Evolutionary conservation across 495 filamentous ascomycete genomes (phyloP), one percentile per base, ranked within the genome.

Genomic region (Oleoguttula mirabilis): DNA sequence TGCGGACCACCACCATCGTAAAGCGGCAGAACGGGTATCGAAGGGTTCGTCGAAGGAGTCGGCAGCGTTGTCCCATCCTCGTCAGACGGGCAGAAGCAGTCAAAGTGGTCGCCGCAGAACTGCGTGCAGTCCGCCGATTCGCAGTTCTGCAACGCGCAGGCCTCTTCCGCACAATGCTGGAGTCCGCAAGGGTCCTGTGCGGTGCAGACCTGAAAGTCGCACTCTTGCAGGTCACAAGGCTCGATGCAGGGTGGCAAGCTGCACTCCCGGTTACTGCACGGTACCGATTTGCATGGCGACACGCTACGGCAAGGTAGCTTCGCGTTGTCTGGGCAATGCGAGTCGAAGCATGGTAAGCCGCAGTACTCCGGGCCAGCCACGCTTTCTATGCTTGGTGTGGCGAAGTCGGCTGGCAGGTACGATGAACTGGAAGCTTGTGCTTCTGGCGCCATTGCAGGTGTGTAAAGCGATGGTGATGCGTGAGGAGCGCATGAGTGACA

Each of bases 221-320:
- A 34, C n/a, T 34, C 10, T 11, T 3, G 27, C 5, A 35, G 10
- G n/a, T 35, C 8, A 21, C 40, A 43, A 10, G 25, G 27, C 21
- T 43, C 36, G 16, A 35, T 35, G 43, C 43, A 46, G 17, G 35
- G 34, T 14, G 34, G 35, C 3, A 45, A 8, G 11, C 14, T 40
- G 23, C 43, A 46, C 15, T 11, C 34, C 16, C 21, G 21, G 24
- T 39, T 20, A n/a, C 35, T 39, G 43, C 43, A 46, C 10, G 43
- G 43, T 11, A 15, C 4, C 3, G 43, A 46, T 14, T 28, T 22
- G 30, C 43, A 46, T n/a, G 43, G 43, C 14, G 43, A 39, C 7
- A 16, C 34, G 34, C 25, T 22, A 24, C 43, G 34, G 25, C 43
- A 46, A 11, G 43, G 43, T 10, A 46, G 23, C 8, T 15, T 8